A percentile compares a stretch with the other conserved stretches of the same genome.
Evolutionary conservation across 2,329 filamentous ascomycete genomes (phyloP).

Genomic region (Ceratocystis huliohia): DNA sequence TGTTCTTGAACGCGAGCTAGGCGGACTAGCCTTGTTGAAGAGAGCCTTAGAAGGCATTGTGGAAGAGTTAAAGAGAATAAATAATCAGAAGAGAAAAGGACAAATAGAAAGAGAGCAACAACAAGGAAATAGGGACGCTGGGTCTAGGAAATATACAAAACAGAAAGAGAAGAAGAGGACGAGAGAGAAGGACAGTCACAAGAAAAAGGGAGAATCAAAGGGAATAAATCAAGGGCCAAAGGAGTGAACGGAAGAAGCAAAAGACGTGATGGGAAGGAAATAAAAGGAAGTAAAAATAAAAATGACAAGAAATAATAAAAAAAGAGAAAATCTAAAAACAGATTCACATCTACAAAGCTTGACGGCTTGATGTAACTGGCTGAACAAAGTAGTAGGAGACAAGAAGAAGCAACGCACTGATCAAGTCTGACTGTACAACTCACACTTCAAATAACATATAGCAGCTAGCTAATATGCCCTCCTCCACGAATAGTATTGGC

Average conservation of each 20-base stretch:
- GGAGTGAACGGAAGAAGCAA: neutral
- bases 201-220: neutral
- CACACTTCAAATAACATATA: slow-evolving; percentile 7
- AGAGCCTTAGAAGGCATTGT: slow-evolving; percentile 5
- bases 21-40: slow-evolving; percentile 28
- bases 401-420: slow-evolving; percentile 2
- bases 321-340: slow-evolving; percentile 3
- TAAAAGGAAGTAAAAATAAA: slow-evolving; percentile 1
- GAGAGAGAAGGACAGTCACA: neutral
- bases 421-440: slow-evolving; percentile 6
- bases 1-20: slow-evolving; percentile 25
- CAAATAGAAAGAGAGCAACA: neutral
- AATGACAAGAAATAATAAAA: neutral
- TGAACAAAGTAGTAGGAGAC: neutral
- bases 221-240: neutral
- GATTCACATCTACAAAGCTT: slow-evolving; percentile 7
- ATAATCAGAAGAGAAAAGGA: neutral
- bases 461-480: slow-evolving; percentile 6
- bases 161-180: neutral
- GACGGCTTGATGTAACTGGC: neutral
- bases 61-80: neutral
- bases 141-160: neutral
- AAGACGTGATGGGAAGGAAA: neutral
- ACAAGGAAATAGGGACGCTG: neutral
- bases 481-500: slow-evolving; percentile 4